These are phyloP conservation scores for Aquilaria agallochum DNA, from an alignment of 441 rosid genomes.

Conservation along the genomic window DNA sequence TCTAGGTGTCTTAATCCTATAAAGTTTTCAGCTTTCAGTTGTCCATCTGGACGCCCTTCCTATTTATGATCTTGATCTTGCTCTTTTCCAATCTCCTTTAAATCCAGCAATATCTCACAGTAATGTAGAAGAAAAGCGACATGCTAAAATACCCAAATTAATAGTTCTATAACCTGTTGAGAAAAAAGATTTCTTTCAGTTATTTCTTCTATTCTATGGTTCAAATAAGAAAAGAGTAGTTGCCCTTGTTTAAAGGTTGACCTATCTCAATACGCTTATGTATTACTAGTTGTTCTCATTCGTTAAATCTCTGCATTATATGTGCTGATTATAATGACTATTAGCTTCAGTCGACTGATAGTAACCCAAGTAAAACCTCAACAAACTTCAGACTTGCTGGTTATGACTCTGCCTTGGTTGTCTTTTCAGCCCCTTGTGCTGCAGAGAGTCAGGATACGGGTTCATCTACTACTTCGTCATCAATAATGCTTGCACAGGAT, in stretches of 20 bases:
- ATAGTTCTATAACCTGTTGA: too few species aligned
- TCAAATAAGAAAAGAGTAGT: too few species aligned
- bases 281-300: not conserved
- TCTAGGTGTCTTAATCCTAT: slow-evolving; percentile 10
- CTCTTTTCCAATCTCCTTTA: too few species aligned
- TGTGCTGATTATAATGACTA: not conserved
- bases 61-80: too few species aligned
- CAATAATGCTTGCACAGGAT: slow-evolving; percentile 68
- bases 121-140: too few species aligned
- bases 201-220: too few species aligned
- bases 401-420: slow-evolving; percentile 15
- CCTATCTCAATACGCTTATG: too few species aligned
- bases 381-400: slow-evolving; percentile 11
- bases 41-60: not conserved
- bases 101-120: too few species aligned
- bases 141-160: too few species aligned
- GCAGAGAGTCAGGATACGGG: slow-evolving; percentile 92
- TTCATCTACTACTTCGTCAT: slow-evolving; percentile 68
- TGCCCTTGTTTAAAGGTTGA: too few species aligned
- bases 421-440: slow-evolving; percentile 54
- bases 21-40: not conserved
- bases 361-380: not conserved
- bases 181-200: too few species aligned
- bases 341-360: not conserved
- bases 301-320: not conserved